These are phyloP conservation scores for Pezicula neosporulosa DNA, from an alignment of 2,329 filamentous ascomycete genomes.

Conservation along the genomic window DNA sequence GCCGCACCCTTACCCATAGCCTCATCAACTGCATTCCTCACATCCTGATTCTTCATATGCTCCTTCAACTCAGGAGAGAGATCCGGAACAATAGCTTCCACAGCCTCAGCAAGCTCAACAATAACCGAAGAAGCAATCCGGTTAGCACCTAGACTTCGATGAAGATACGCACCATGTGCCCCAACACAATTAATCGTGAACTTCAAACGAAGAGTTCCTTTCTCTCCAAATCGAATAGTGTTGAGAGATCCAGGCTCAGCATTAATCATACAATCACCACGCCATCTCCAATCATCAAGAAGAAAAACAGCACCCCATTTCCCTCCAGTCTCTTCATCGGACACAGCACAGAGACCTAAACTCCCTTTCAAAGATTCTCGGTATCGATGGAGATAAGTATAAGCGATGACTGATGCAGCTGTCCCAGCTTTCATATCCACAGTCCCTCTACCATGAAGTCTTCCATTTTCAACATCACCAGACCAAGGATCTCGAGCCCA, in stretches of 20 bases:
- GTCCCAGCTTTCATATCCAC: conserved; percentile 43
- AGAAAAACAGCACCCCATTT: conserved; percentile 33
- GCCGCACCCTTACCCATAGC: conserved; percentile 34
- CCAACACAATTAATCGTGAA: conserved; percentile 30
- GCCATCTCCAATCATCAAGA: conserved; percentile 29
- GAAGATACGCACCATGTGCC: conserved; percentile 37
- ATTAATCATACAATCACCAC: conserved; percentile 35
- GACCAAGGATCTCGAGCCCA: conserved; percentile 35
- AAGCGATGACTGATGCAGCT: conserved; percentile 36
- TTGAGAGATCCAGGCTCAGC: conserved; percentile 33
- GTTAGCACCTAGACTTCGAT: conserved; percentile 34
- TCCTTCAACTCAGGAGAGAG: conserved; percentile 23
- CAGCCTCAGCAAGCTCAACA: conserved; percentile 19
- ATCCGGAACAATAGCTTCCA: conserved; percentile 26
- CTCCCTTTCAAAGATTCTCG: conserved; percentile 18
- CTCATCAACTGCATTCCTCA: conserved; percentile 28
- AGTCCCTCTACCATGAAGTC: conserved; percentile 33
- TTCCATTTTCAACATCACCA: conserved; percentile 28
- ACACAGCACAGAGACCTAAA: conserved; percentile 29
- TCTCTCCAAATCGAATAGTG: conserved; percentile 38
- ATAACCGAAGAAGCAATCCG: conserved; percentile 31
- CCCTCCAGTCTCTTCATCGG: conserved; percentile 38
- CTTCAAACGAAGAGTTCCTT: conserved; percentile 36
- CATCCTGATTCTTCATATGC: conserved; percentile 27
- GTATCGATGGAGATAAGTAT: conserved; percentile 26